Percentiles rank a stretch among this genome's conserved stretches.
Evolutionary conservation across 345 rosid genomes (phyloP).

Genomic region (Populus alba): DNA sequence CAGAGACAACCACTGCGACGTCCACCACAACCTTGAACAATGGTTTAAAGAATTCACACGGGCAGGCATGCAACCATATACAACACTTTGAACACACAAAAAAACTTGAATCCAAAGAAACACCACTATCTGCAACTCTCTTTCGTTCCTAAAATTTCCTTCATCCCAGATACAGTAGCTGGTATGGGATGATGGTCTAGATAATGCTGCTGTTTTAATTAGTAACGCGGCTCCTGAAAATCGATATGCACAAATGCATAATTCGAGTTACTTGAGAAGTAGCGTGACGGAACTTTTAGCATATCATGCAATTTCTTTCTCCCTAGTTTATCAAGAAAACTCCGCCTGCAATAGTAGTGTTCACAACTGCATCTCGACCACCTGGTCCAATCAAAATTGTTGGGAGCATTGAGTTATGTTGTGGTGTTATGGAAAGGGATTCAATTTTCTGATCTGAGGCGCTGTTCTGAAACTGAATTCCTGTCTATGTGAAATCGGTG

Average conservation of each 20-base stretch:
- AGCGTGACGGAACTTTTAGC: not conserved
- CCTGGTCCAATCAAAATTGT: not conserved
- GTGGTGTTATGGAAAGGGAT: not conserved
- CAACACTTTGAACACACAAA: not conserved
- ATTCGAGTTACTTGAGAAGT: not conserved
- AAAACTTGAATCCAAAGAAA: not conserved
- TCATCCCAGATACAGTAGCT: not conserved
- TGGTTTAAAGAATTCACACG: not conserved
- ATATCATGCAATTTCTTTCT: not conserved
- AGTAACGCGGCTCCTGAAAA: not conserved
- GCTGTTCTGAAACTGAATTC: conserved; percentile 1
- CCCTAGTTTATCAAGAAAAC: not conserved
- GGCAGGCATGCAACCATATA: not conserved
- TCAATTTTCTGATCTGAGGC: not conserved
- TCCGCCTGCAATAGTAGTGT: not conserved
- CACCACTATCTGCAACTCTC: not conserved
- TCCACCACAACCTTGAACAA: not conserved
- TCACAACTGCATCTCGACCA: conserved; percentile 16
- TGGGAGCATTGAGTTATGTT: not conserved
- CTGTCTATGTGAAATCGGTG: conserved; percentile 34
- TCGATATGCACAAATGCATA: not conserved
- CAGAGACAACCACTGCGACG: not conserved
- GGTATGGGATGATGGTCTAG: not conserved
- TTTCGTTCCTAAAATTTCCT: not conserved
- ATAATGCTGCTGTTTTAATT: conserved; percentile 7